Percentiles rank a stretch among this genome's conserved stretches.
These are phyloP conservation scores for Glomus cerebriforme DNA, from an alignment of 192 early-diverging fungal species.

Conservation along the genomic window DNA sequence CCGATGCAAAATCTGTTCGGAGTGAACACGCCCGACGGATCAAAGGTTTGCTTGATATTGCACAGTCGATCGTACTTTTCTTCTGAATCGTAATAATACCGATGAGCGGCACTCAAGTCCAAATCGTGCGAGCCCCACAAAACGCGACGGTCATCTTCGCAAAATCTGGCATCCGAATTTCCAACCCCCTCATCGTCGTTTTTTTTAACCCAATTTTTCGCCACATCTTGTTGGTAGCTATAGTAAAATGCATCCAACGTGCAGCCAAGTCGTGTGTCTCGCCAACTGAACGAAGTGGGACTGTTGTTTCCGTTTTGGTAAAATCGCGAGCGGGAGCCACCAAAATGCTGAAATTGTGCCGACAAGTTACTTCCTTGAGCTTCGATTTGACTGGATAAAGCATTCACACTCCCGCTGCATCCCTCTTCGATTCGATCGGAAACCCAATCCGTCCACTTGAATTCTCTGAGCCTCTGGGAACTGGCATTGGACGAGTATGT, in stretches of 20 bases:
- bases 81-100: conserved; percentile 29
- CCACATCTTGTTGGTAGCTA: neutral
- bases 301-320: conserved; percentile 13
- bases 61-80: conserved; percentile 32
- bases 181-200: conserved; percentile 30
- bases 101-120: conserved; percentile 13
- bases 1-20: conserved; percentile 35
- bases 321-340: conserved; percentile 26
- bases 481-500: conserved; percentile 35
- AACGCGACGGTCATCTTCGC: conserved; percentile 33
- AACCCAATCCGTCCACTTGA: conserved; percentile 31
- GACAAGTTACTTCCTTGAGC: too few relatives aligned
- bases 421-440: conserved; percentile 27
- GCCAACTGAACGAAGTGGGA: conserved; percentile 31
- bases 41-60: conserved; percentile 11
- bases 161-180: conserved; percentile 16
- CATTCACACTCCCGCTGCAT: neutral
- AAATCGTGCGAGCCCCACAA: conserved; percentile 34
- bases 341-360: conserved; percentile 33
- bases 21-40: conserved; percentile 31
- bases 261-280: conserved; percentile 29
- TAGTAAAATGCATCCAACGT: conserved; percentile 33
- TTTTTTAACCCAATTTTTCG: neutral
- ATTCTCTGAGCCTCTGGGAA: neutral
- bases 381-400: too few relatives aligned